Evolutionary conservation across 225 moss, liverwort and hornwort species (phyloP).

Genomic region (Pseudisothecium myosuroides): DNA sequence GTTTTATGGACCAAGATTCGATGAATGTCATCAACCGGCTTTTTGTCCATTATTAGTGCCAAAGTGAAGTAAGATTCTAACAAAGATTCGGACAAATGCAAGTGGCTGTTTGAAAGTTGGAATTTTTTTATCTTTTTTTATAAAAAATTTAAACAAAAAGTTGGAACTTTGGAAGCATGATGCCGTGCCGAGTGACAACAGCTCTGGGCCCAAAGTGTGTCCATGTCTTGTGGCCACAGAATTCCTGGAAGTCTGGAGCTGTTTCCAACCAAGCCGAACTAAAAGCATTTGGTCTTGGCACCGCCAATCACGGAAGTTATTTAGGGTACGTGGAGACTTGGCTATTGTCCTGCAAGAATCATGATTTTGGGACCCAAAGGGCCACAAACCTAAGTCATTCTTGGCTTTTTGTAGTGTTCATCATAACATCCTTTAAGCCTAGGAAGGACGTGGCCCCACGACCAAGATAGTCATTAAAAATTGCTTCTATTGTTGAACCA

Average conservation of each 20-base stretch:
- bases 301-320: not conserved
- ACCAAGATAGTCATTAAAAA: too few species aligned
- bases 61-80: too few species aligned
- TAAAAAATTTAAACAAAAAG: too few species aligned
- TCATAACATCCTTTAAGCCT: not conserved
- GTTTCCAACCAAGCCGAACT: not conserved
- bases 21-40: too few species aligned
- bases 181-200: too few species aligned
- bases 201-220: too few species aligned
- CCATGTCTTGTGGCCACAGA: not conserved
- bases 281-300: not conserved
- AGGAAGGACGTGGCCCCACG: too few species aligned
- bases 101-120: not conserved
- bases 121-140: too few species aligned
- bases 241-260: not conserved
- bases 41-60: not conserved
- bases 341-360: not conserved
- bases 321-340: not conserved
- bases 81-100: not conserved
- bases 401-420: not conserved
- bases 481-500: too few species aligned
- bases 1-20: too few species aligned
- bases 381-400: not conserved
- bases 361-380: not conserved
- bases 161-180: not conserved